Evolutionary conservation across 1,284 basidiomycete genomes (phyloP), one percentile per base, ranked within the genome.

Genomic region (Leccinum pseudoinsigne): DNA sequence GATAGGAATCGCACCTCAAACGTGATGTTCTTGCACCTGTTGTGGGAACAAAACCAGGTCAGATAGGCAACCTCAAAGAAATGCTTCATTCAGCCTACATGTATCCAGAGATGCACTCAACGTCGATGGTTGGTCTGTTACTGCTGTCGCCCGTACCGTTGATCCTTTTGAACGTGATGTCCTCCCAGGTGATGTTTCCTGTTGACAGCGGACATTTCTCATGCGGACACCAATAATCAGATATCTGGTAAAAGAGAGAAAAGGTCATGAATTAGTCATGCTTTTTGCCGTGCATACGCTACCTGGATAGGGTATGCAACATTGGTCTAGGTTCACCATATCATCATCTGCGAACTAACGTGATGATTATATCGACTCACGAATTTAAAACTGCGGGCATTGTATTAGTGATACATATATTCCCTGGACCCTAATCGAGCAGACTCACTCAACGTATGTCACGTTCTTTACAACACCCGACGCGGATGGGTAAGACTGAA

Each of bases 371-470:
- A 4, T n/a, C 18, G 9, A 57, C 68, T 62, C 31, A 68, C 69
- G 28, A 69, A 54, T 8, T 26, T 54, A 23, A 70, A 71, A 45
- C 63, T 61, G 31, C 56, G 12, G 34, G 16, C 45, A 12, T 3
- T 11, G 11, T 14, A n/a, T 67, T 14, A 65, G 56, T 16, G 12
- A 26, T 31, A 21, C 21, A 34, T 36, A 12, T 6, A 16, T 28
- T 12, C 10, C 36, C 23, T 26, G 23, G 23, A 26, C 26, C 36
- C 21, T 31, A 7, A 54, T 16, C 6, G 2, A 23, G 1, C n/a
- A 45, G 16, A 59, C 67, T 68, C 21, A 69, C 60, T 69, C 45
- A 40, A 34, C 58, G 21, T 66, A 66, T 18, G 66, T 71, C n/a
- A 11, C 38, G 34, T 69, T 67, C 28, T 57, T 16, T 45, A 68